phyloP scores from a whole-genome alignment of 1,284 basidiomycete genomes.

The Trichosporon faecale region DNA sequence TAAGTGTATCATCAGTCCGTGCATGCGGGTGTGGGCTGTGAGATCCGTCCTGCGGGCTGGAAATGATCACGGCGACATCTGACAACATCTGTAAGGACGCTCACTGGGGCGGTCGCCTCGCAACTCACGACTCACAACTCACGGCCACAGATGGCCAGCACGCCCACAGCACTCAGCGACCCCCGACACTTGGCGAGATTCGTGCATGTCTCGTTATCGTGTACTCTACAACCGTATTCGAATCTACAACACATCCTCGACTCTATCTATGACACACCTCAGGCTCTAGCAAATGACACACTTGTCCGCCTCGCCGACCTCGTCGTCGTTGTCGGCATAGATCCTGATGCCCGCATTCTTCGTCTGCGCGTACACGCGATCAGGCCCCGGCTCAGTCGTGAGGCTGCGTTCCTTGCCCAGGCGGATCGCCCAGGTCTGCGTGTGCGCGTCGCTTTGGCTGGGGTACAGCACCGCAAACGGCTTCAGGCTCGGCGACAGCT shows the following conservation, averaged over 20 bases:
- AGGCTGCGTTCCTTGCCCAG: background rate
- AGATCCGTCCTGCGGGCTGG: too few relatives aligned
- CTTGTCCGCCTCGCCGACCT: background rate
- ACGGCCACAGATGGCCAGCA: background rate
- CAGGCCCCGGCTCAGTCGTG: background rate
- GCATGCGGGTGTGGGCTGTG: background rate
- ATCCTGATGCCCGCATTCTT: background rate
- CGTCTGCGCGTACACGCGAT: background rate
- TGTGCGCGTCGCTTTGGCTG: background rate
- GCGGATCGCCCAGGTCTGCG: background rate
- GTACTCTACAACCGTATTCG: too few relatives aligned
- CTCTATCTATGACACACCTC: too few relatives aligned
- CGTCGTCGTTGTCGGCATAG: background rate
- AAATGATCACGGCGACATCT: too few relatives aligned
- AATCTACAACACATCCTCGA: too few relatives aligned
- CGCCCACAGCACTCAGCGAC: background rate
- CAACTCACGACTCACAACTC: too few relatives aligned
- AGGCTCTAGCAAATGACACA: too few relatives aligned
- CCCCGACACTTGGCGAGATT: too few relatives aligned
- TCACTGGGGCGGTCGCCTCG: too few relatives aligned
- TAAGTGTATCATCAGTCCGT: background rate
- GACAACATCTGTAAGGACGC: too few relatives aligned
- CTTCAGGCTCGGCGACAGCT: background rate
- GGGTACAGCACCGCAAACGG: background rate
- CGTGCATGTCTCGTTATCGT: too few relatives aligned